These are phyloP conservation scores for Vicia faba DNA, from an alignment of 306 rosid species.

Conservation along the genomic window DNA sequence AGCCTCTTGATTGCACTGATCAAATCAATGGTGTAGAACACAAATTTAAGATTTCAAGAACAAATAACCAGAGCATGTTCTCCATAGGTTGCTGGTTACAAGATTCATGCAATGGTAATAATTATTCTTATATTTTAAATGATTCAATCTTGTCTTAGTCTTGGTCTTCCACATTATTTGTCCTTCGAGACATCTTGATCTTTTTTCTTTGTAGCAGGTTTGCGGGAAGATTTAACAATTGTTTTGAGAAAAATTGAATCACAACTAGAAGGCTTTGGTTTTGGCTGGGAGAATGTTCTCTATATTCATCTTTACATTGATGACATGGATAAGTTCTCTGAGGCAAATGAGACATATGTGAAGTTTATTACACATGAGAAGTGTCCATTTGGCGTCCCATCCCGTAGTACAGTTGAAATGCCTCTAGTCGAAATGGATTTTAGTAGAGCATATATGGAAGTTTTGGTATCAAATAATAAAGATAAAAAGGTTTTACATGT, in stretches of 20 bases:
- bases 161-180: conserved; percentile 22
- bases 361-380: conserved; percentile 76
- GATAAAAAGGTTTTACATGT: conserved; percentile 91
- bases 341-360: conserved; percentile 82
- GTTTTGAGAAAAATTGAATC: conserved; percentile 69
- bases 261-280: conserved; percentile 57
- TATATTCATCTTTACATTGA: conserved; percentile 89
- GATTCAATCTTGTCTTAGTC: not conserved
- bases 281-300: conserved; percentile 83
- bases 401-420: conserved; percentile 93
- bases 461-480: conserved; percentile 69
- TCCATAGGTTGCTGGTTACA: conserved; percentile 82
- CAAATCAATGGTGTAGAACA: conserved; percentile 44
- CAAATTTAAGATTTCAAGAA: conserved; percentile 67
- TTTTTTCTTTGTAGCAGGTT: conserved; percentile 51
- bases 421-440: conserved; percentile 68
- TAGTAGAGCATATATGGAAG: conserved; percentile 78
- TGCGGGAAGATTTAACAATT: conserved; percentile 71
- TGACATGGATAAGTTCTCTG: conserved; percentile 73
- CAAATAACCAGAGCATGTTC: conserved; percentile 60
- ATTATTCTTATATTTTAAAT: conserved; percentile 32
- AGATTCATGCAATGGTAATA: conserved; percentile 53
- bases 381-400: conserved; percentile 91
- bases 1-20: conserved; percentile 47
- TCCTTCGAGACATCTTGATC: conserved; percentile 8